phyloP scores from a whole-genome alignment of 2,329 filamentous ascomycete species.

The Aureobasidium sp. region DNA sequence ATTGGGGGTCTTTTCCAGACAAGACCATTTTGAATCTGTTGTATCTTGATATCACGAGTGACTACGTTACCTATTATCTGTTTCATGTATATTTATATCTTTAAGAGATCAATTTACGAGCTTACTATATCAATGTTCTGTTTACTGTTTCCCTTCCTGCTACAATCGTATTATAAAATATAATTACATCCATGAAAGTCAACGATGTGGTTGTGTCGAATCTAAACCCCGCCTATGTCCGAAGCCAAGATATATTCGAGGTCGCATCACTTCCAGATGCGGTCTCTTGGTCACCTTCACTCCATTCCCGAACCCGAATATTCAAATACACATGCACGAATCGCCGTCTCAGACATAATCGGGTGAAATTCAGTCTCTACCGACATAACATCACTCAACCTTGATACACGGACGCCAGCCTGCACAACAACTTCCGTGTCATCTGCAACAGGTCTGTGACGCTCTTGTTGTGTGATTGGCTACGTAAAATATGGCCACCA shows the following conservation, averaged over 20 bases:
- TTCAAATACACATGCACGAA: background rate
- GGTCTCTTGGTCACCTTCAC: background rate
- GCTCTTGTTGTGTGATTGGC: background rate
- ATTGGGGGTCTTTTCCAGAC: background rate
- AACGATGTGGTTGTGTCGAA: no score
- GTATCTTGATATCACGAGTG: background rate
- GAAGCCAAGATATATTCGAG: background rate
- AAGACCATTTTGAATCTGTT: background rate
- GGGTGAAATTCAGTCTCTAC: no score
- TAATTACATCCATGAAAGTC: no score
- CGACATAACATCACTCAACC: no score
- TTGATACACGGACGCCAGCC: background rate
- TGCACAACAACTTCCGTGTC: background rate
- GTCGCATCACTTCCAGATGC: background rate
- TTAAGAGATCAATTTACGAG: background rate
- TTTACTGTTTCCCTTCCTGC: no score
- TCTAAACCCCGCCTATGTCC: background rate
- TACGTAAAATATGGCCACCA: conserved; percentile 17
- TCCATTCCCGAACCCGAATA: background rate
- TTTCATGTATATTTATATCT: conserved; percentile 3
- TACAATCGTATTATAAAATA: no score
- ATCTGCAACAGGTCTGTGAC: background rate
- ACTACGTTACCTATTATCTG: background rate
- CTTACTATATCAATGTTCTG: no score
- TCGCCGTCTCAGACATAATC: no score